Base-by-base conservation (phyloP, 352 stramenopile species). In the Phytophthora pini region DNA sequence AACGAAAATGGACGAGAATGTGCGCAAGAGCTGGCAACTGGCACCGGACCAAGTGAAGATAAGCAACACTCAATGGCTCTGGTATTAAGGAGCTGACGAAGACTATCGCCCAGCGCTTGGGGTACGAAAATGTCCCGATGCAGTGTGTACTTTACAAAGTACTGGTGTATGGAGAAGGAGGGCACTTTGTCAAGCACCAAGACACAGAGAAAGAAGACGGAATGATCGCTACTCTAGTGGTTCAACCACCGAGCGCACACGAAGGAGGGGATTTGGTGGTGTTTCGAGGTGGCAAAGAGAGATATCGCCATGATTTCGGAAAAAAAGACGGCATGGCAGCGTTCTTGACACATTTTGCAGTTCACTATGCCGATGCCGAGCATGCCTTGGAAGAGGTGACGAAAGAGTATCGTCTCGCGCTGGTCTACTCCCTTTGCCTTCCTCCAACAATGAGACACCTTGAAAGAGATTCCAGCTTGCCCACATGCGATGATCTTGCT, bases 141-240 rank as follows among this genome's bases (percentile, higher is more conserved):
- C 10, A 45, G 1, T 68, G 72, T 20, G n/a, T 44, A 4, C 39
- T 70, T 34, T 80, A 86, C 74, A 86, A 87, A 55, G n/a, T 87
- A 29, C 45, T 87, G 12, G 49, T 88, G 13, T 86, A 86, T 12
- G 78, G 70, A 40, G 12, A 70, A 48, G 75, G 64, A 38, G 65
- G 76, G 13, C 36, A 81, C 40, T 87, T 82, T 52, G 34, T 65
- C 2, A 71, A 70, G 8, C 74, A 87, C 47, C 66, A 77, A 43
- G 76, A 87, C 48, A 87, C 70, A 4, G 77, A 89, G 66, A 86
- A 87, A 29, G 57, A 89, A 39, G 68, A 67, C 7, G 76, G 73
- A 11, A 84, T 80, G 80, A 80, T 84, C 29, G 78, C 74, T 2
- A 87, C 76, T 15, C 47, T 89, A 9, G 61, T 87, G 15, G n/a